A percentile compares a stretch with the other conserved stretches of the same genome.
These are phyloP conservation scores for Cryptococcus sp. DNA, from an alignment of 1,284 basidiomycete species.

Conservation along the genomic window DNA sequence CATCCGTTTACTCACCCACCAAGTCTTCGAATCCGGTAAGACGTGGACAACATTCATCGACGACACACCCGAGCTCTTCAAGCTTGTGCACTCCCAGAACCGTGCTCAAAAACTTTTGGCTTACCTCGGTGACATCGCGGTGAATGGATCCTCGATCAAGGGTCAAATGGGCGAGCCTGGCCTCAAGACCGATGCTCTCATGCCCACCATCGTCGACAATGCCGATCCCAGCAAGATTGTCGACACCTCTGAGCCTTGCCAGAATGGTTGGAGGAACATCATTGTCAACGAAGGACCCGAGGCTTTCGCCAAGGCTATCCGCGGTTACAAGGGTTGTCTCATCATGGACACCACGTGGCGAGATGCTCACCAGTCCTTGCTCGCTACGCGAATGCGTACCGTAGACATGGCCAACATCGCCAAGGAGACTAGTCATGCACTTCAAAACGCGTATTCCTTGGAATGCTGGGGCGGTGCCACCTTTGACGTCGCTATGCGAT, in stretches of 20 bases:
- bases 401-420: constrained; percentile 99
- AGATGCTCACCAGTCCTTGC: constrained; percentile 96
- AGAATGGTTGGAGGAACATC: constrained; percentile 95
- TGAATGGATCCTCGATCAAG: constrained; percentile 95
- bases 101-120: constrained; percentile 96
- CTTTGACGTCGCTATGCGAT: constrained; percentile 99
- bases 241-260: constrained; percentile 80
- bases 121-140: constrained; percentile 94
- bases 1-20: constrained; percentile 96
- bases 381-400: constrained; percentile 94
- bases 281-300: constrained; percentile 97
- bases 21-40: constrained; percentile 91
- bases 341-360: constrained; percentile 99
- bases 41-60: constrained; percentile 99
- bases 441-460: constrained; percentile 93
- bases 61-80: constrained; percentile 98
- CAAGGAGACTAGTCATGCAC: constrained; percentile 92
- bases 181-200: constrained; percentile 82
- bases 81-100: constrained; percentile 95
- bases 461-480: constrained; percentile 99
- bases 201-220: constrained; percentile 78
- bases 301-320: constrained; percentile 97
- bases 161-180: constrained; percentile 81
- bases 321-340: constrained; percentile 90
- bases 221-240: constrained; percentile 72